Percentiles rank a stretch among this genome's conserved stretches.
Evolutionary conservation across 768 basidiomycete genomes (phyloP).

Genomic region (Suillus americanus): DNA sequence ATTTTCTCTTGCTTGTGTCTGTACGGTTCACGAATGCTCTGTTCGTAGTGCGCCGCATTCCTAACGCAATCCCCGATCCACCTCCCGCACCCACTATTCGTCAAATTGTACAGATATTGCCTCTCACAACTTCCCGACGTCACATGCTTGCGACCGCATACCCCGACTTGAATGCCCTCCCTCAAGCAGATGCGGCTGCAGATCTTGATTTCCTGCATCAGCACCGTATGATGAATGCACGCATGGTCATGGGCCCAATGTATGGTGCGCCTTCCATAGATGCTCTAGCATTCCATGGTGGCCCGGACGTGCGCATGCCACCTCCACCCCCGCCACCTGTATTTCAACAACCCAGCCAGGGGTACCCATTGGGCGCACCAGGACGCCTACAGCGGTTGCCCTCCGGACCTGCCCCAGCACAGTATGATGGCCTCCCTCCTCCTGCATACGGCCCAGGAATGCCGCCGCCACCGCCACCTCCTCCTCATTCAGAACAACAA

Average conservation of each 20-base stretch:
- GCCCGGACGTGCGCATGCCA: constrained; percentile 5
- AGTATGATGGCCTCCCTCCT: neutral
- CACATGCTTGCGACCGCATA: constrained; percentile 29
- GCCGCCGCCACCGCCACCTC: constrained; percentile 1
- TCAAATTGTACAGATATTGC: constrained; percentile 62
- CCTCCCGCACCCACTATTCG: constrained; percentile 61
- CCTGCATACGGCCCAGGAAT: constrained; percentile 4
- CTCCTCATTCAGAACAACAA: neutral
- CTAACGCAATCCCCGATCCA: constrained; percentile 48
- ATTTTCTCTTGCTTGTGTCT: constrained; percentile 1
- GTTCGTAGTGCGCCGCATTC: constrained; percentile 58
- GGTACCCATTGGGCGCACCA: constrained; percentile 1
- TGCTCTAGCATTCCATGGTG: constrained; percentile 25
- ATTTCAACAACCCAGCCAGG: constrained; percentile 6
- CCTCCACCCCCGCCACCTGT: constrained; percentile 4
- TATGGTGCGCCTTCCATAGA: neutral
- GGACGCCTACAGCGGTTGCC: constrained; percentile 1
- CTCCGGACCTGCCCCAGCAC: constrained; percentile 4
- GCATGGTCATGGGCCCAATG: constrained; percentile 5
- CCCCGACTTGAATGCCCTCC: constrained; percentile 38
- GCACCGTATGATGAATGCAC: constrained; percentile 25
- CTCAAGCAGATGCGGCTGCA: constrained; percentile 45
- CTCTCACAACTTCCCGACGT: constrained; percentile 33
- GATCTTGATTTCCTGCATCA: constrained; percentile 59
- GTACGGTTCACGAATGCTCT: neutral